Conservation (phyloP, 371 early-diverging fungal species). For the Lichtheimia corymbifera region DNA sequence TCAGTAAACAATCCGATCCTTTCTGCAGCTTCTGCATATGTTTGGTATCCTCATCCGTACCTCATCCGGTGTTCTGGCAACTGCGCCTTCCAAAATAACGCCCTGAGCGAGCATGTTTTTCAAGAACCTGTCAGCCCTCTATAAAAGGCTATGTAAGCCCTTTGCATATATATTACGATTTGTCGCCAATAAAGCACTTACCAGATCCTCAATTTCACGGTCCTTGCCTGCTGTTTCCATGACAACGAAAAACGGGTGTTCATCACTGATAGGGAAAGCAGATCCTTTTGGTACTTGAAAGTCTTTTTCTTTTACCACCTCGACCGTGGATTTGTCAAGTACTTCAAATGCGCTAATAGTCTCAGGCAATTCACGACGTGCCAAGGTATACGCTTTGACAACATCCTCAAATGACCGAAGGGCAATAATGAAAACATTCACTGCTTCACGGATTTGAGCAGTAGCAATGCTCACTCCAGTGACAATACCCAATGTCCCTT, state of each 20-base stretch:
- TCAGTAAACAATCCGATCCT: not conserved
- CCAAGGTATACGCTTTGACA: conserved; percentile 62
- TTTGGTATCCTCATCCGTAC: conserved; percentile 5
- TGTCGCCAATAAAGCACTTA: conserved; percentile 4
- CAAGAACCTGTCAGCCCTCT: conserved; percentile 66
- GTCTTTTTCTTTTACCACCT: conserved; percentile 61
- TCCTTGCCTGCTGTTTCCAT: conserved; percentile 90
- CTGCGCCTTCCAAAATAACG: conserved; percentile 72
- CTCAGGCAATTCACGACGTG: conserved; percentile 76
- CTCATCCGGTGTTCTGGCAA: conserved; percentile 55
- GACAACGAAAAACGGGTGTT: conserved; percentile 80
- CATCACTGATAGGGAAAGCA: conserved; percentile 53
- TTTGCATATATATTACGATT: not conserved
- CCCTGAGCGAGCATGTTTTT: conserved; percentile 56
- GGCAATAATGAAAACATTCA: conserved; percentile 76
- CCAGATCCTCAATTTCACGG: conserved; percentile 77
- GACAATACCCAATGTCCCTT: conserved; percentile 93
- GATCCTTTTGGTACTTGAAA: conserved; percentile 42
- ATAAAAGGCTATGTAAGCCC: not conserved
- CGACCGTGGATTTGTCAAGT: conserved; percentile 71
- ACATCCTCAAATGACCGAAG: conserved; percentile 68
- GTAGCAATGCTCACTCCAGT: conserved; percentile 87
- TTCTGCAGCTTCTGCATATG: not conserved
- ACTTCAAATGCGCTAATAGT: conserved; percentile 94
- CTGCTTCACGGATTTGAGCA: conserved; percentile 29